Evolutionary conservation across 345 rosid species (phyloP).

Genomic region (Syzygium aqueum): DNA sequence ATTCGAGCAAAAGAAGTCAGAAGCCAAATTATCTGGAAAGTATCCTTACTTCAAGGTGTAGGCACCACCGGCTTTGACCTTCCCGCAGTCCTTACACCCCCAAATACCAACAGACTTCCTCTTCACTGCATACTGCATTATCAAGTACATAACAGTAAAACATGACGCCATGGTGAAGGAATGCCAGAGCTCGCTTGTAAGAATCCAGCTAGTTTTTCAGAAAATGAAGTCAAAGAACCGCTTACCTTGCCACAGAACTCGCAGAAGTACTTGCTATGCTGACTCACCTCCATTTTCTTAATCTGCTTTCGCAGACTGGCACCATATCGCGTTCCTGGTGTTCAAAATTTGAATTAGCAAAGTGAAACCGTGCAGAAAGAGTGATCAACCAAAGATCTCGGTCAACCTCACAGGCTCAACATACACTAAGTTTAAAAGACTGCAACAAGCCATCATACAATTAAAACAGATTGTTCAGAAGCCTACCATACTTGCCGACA

Average conservation of each 20-base stretch:
- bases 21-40: not conserved
- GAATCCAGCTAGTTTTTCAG: not conserved
- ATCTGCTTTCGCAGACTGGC: slow-evolving; percentile 15
- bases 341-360: not conserved
- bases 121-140: slow-evolving; percentile 29
- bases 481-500: not conserved
- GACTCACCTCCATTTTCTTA: slow-evolving; percentile 8
- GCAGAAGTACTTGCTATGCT: slow-evolving; percentile 9
- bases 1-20: not conserved
- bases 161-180: not conserved
- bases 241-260: slow-evolving; percentile 9
- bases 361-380: not conserved
- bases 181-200: not conserved
- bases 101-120: slow-evolving; percentile 43
- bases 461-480: not conserved
- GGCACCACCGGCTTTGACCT: slow-evolving; percentile 37
- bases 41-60: slow-evolving; percentile 27
- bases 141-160: not conserved
- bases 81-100: slow-evolving; percentile 40
- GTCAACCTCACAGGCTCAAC: too few species aligned
- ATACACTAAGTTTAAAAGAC: not conserved
- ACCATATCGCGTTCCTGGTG: slow-evolving; percentile 8
- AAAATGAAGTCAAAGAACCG: not conserved
- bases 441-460: not conserved
- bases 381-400: not conserved